Conservation (phyloP, 768 basidiomycete genomes). For the Fomitopsis serialis region DNA sequence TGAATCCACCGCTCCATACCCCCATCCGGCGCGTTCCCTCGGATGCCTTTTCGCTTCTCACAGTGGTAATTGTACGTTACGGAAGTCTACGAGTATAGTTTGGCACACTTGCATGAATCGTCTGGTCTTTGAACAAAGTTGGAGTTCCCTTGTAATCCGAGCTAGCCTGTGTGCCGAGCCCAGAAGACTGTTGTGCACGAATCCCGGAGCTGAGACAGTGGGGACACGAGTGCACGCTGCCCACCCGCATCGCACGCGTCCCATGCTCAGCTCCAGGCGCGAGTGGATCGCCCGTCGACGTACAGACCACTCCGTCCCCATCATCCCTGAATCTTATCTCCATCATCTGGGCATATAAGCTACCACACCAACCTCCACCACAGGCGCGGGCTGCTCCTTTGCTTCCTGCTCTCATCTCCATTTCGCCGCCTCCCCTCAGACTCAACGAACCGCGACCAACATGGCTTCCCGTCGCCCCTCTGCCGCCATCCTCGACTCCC, state of each 20-base stretch:
- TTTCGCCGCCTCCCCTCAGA: conserved; percentile 1
- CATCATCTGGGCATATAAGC: background rate
- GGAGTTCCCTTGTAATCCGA: too few relatives aligned
- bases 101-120: too few relatives aligned
- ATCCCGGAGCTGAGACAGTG: too few relatives aligned
- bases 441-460: background rate
- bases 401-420: conserved; percentile 1
- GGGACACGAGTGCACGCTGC: too few relatives aligned
- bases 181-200: too few relatives aligned
- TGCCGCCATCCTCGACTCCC: conserved; percentile 13
- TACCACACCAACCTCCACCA: background rate
- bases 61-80: too few relatives aligned
- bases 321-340: conserved; percentile 7
- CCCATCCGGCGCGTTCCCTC: background rate
- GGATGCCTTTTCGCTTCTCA: too few relatives aligned
- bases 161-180: too few relatives aligned
- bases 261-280: background rate
- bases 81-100: too few relatives aligned
- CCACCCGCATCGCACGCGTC: background rate
- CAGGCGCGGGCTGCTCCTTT: background rate
- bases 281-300: background rate
- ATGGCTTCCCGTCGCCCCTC: conserved; percentile 5
- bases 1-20: background rate
- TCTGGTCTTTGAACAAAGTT: too few relatives aligned
- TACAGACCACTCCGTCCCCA: background rate